These are phyloP conservation scores for Cutaneotrichosporon dermatis DNA, from an alignment of 1,284 basidiomycete genomes.

Conservation along the genomic window DNA sequence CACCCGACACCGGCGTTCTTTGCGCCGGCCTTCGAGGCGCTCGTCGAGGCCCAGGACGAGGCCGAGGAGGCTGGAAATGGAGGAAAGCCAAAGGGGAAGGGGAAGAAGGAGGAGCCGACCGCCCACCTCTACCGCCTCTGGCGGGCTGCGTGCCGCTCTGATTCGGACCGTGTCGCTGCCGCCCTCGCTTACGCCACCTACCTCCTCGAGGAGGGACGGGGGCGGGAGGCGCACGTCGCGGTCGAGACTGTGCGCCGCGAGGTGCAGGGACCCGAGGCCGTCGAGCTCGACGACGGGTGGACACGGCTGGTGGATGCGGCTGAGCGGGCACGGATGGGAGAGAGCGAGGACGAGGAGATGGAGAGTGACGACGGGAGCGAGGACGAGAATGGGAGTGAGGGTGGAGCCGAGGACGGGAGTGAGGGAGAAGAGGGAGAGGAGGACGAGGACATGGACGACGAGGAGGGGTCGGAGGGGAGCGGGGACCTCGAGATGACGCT, in stretches of 20 bases:
- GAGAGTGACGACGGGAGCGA: slow-evolving; percentile 18
- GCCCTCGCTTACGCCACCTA: slow-evolving; percentile 25
- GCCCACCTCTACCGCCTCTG: slow-evolving; percentile 28
- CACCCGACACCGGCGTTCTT: slow-evolving; percentile 24
- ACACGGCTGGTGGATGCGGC: slow-evolving; percentile 18
- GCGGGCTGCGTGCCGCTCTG: slow-evolving; percentile 19
- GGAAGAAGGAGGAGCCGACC: slow-evolving; percentile 17
- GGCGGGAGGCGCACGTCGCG: slow-evolving; percentile 26
- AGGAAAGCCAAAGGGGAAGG: neutral
- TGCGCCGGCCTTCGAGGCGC: slow-evolving; percentile 20
- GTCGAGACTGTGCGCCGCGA: slow-evolving; percentile 27
- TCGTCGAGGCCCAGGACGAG: slow-evolving; percentile 4
- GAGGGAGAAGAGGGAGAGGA: slow-evolving; percentile 8
- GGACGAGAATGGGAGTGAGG: slow-evolving; percentile 17
- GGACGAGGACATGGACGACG: slow-evolving; percentile 35
- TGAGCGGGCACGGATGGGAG: slow-evolving; percentile 7
- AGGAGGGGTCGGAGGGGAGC: slow-evolving; percentile 10
- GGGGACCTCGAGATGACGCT: slow-evolving; percentile 17
- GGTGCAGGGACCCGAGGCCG: slow-evolving; percentile 10
- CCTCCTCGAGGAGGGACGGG: slow-evolving; percentile 24
- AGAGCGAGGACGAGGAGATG: slow-evolving; percentile 17
- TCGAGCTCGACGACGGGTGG: slow-evolving; percentile 24
- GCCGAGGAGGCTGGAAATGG: too few species aligned
- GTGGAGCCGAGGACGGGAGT: slow-evolving; percentile 12
- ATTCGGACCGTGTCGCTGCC: slow-evolving; percentile 23